A percentile compares a stretch with the other conserved stretches of the same genome.
Conservation (phyloP, 2,329 filamentous ascomycete genomes). For the Myriosclerotinia curreyana region DNA sequence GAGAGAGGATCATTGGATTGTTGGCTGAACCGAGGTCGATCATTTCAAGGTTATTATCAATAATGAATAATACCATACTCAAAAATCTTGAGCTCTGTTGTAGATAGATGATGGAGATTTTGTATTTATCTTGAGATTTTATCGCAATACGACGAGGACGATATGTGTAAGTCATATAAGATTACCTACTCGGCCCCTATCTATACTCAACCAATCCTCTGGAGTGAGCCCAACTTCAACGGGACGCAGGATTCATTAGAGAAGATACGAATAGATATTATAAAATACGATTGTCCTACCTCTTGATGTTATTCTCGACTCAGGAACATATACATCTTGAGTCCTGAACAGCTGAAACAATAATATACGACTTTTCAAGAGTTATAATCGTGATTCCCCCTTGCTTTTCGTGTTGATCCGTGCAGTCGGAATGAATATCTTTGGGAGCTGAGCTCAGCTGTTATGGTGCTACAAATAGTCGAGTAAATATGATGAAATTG, state of each 20-base stretch:
- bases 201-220: neutral
- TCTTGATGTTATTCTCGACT: neutral
- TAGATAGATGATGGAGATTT: neutral
- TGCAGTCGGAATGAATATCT: neutral
- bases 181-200: neutral
- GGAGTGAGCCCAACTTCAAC: neutral
- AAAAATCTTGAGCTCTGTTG: neutral
- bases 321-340: no score
- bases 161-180: no score
- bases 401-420: neutral
- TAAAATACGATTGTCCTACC: neutral
- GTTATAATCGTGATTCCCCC: neutral
- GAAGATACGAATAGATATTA: neutral
- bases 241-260: neutral
- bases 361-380: neutral
- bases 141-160: neutral
- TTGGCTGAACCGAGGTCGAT: constrained; percentile 18
- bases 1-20: neutral
- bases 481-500: neutral
- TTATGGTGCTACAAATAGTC: neutral
- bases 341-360: neutral
- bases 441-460: no score
- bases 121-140: neutral
- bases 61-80: neutral
- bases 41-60: constrained; percentile 5